A percentile compares a stretch with the other conserved stretches of the same genome.
phyloP scores from a whole-genome alignment of 148 eudicot genomes.

The Rheum nobile region DNA sequence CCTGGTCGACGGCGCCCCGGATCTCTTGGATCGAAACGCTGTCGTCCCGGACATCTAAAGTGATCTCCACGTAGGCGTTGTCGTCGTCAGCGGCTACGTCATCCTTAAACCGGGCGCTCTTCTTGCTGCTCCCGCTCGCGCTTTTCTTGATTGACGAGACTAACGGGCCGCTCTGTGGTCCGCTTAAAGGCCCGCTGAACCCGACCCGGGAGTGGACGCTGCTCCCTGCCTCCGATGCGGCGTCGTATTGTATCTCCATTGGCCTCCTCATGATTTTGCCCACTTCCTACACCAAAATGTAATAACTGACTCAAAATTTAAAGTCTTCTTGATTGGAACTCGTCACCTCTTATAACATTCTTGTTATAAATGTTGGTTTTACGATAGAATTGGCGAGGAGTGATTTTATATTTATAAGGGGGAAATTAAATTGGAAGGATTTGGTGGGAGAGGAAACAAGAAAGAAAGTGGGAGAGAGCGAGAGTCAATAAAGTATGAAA shows the following conservation, averaged over 20 bases:
- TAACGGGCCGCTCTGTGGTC: constrained; percentile 37
- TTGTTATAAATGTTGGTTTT: not conserved
- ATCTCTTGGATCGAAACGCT: constrained; percentile 36
- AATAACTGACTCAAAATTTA: no score
- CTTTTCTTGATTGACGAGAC: constrained; percentile 5
- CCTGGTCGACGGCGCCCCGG: constrained; percentile 28
- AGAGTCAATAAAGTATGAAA: constrained; percentile 5
- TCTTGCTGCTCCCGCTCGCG: constrained; percentile 8
- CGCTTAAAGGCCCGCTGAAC: constrained; percentile 45
- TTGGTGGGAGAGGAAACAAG: not conserved
- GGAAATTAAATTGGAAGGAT: not conserved
- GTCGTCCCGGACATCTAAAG: constrained; percentile 46
- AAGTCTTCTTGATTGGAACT: not conserved
- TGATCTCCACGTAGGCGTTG: constrained; percentile 34
- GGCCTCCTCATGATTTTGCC: constrained; percentile 17
- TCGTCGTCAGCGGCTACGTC: constrained; percentile 4
- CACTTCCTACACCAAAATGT: no score
- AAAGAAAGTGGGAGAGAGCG: not conserved
- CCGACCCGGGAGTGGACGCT: constrained; percentile 25
- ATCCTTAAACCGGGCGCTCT: constrained; percentile 2
- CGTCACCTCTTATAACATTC: not conserved
- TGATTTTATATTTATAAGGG: not conserved
- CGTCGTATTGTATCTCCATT: constrained; percentile 19
- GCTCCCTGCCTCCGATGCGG: constrained; percentile 20
- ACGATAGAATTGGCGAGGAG: not conserved